Percentiles rank a stretch among this genome's conserved stretches.
Evolutionary conservation across 495 filamentous ascomycete species (phyloP).

Genomic region (Amorphotheca resinae): DNA sequence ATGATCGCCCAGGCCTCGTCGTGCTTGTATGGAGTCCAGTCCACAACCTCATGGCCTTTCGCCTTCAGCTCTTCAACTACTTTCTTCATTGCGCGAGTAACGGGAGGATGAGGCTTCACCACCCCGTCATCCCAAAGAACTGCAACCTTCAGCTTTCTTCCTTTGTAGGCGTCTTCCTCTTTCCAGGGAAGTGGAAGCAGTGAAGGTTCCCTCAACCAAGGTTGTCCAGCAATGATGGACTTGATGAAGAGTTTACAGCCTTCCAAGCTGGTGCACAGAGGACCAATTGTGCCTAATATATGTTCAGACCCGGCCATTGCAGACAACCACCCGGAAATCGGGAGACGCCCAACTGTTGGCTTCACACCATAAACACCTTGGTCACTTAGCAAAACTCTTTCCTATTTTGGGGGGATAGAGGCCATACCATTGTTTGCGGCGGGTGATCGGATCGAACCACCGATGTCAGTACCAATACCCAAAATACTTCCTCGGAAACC

Average conservation of each 20-base stretch:
- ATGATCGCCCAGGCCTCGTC: slow-evolving; percentile 47
- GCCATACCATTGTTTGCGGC: slow-evolving; percentile 43
- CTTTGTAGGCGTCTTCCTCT: slow-evolving; percentile 23
- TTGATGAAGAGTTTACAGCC: slow-evolving; percentile 55
- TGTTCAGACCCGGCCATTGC: slow-evolving; percentile 45
- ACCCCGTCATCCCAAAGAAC: slow-evolving; percentile 60
- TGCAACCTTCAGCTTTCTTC: slow-evolving; percentile 46
- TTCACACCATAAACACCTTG: slow-evolving; percentile 45
- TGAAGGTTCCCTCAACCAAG: slow-evolving; percentile 48
- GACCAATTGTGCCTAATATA: slow-evolving; percentile 49
- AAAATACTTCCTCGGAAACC: slow-evolving; percentile 44
- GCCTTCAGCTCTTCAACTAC: slow-evolving; percentile 41
- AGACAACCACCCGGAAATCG: slow-evolving; percentile 33
- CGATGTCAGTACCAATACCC: slow-evolving; percentile 60
- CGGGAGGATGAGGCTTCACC: slow-evolving; percentile 61
- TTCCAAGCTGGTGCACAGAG: slow-evolving; percentile 46
- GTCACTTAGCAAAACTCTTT: neutral
- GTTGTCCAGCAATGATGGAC: slow-evolving; percentile 42
- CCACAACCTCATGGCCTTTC: slow-evolving; percentile 38
- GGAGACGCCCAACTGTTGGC: slow-evolving; percentile 47
- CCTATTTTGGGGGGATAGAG: neutral
- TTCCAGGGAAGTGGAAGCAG: slow-evolving; percentile 50
- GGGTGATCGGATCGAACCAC: slow-evolving; percentile 53
- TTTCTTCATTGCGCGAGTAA: slow-evolving; percentile 44
- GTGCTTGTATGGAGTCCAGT: slow-evolving; percentile 55